Percentiles rank a stretch among this genome's conserved stretches.
These are phyloP conservation scores for Pleomassaria siparia DNA, from an alignment of 2,329 filamentous ascomycete genomes.

Conservation along the genomic window DNA sequence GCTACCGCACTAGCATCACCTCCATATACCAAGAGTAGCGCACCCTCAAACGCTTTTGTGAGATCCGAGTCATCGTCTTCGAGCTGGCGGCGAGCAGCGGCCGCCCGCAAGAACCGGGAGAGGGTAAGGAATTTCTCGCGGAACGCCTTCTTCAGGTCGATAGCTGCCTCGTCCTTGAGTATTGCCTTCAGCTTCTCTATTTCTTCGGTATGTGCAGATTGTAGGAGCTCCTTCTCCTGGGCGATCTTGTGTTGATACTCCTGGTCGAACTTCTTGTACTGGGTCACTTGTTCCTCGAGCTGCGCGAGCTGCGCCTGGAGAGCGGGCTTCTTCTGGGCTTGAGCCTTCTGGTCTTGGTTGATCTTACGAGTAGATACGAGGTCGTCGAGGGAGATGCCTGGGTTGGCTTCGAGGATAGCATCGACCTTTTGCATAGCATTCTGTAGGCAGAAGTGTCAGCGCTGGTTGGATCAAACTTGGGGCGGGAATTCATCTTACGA, in stretches of 20 bases:
- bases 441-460: slow-evolving; percentile 46
- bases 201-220: slow-evolving; percentile 58
- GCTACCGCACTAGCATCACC: slow-evolving; percentile 74
- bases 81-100: slow-evolving; percentile 70
- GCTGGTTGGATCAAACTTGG: slow-evolving; percentile 6
- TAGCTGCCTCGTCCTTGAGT: slow-evolving; percentile 56
- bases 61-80: slow-evolving; percentile 74
- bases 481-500: slow-evolving; percentile 61
- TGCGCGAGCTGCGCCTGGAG: slow-evolving; percentile 69
- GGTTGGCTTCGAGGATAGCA: slow-evolving; percentile 67
- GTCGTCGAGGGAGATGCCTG: slow-evolving; percentile 71
- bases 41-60: slow-evolving; percentile 78
- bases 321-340: slow-evolving; percentile 74
- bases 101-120: slow-evolving; percentile 78
- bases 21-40: slow-evolving; percentile 75
- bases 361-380: slow-evolving; percentile 71
- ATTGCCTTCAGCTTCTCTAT: slow-evolving; percentile 58
- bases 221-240: slow-evolving; percentile 59
- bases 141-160: slow-evolving; percentile 51
- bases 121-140: slow-evolving; percentile 68
- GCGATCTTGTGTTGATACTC: slow-evolving; percentile 66
- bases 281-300: slow-evolving; percentile 71
- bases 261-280: slow-evolving; percentile 74
- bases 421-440: slow-evolving; percentile 73
- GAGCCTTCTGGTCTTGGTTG: slow-evolving; percentile 77